Percentiles rank a stretch among this genome's conserved stretches.
Conservation (phyloP, 2,329 filamentous ascomycete genomes). For the Dactylellina haptotyla region DNA sequence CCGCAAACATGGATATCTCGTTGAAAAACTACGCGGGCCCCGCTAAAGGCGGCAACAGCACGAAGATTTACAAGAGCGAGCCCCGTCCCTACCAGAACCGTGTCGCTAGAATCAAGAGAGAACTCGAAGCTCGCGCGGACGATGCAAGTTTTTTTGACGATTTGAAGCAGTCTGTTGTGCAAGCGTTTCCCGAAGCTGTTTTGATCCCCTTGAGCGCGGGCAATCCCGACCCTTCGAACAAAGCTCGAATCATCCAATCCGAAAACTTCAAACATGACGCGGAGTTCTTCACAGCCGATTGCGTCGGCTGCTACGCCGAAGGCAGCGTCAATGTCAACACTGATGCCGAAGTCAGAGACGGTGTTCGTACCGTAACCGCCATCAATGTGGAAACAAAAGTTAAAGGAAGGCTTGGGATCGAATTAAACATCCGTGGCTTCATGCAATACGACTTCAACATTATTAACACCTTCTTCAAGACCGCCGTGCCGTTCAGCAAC, state of each 20-base stretch:
- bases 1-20: constrained; percentile 6
- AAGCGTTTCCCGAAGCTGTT: neutral
- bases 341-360: neutral
- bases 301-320: constrained; percentile 12
- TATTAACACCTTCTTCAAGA: constrained; percentile 13
- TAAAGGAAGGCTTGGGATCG: constrained; percentile 6
- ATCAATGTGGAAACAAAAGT: constrained; percentile 5
- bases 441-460: constrained; percentile 14
- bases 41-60: neutral
- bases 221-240: neutral
- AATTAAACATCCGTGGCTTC: neutral
- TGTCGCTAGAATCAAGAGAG: neutral
- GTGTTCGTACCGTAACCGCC: constrained; percentile 1
- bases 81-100: neutral
- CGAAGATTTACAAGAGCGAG: neutral
- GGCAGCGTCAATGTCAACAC: neutral
- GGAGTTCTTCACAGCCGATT: constrained; percentile 10
- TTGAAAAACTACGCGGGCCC: neutral
- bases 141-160: neutral
- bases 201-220: constrained; percentile 2
- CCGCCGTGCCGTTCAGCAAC: neutral
- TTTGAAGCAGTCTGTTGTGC: neutral
- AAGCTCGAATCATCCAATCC: neutral
- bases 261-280: constrained; percentile 7
- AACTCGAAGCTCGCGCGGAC: neutral